Percentiles rank a stretch among this genome's conserved stretches.
phyloP scores from a whole-genome alignment of 139 green algal species.

The Penium margaritaceum region DNA sequence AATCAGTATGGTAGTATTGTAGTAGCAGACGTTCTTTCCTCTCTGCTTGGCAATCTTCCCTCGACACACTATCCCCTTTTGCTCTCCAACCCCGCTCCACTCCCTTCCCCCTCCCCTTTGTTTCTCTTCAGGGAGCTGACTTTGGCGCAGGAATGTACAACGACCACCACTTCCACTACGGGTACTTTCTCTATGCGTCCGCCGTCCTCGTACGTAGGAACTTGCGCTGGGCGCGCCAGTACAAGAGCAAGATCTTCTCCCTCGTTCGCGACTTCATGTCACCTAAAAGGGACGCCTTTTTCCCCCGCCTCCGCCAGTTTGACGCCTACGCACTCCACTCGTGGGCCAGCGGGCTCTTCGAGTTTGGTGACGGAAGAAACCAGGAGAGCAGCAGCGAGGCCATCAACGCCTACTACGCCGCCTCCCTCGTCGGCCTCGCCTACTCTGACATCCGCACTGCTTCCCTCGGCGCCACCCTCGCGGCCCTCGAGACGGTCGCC shows the following conservation, averaged over 20 bases:
- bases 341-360: constrained; percentile 7
- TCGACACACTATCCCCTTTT: no score
- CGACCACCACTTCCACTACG: constrained; percentile 54
- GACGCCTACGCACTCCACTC: constrained; percentile 9
- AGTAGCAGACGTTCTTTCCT: no score
- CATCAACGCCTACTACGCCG: constrained; percentile 8
- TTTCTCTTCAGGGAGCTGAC: constrained; percentile 9
- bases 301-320: constrained; percentile 3
- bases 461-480: not conserved
- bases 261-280: constrained; percentile 21
- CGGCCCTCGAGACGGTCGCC: not conserved
- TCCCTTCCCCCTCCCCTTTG: no score
- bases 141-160: constrained; percentile 52
- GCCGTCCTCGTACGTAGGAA: constrained; percentile 42
- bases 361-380: constrained; percentile 2
- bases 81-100: no score
- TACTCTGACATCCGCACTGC: not conserved
- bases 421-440: not conserved
- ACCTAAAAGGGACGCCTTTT: not conserved
- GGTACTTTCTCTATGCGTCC: constrained; percentile 50
- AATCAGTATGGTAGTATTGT: no score
- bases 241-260: not conserved
- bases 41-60: no score
- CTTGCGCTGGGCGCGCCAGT: constrained; percentile 21
- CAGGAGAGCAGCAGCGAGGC: constrained; percentile 9